Evolutionary conservation across 139 green algal genomes (phyloP), one percentile per base, ranked within the genome.

Genomic region (Chlorella sp.): DNA sequence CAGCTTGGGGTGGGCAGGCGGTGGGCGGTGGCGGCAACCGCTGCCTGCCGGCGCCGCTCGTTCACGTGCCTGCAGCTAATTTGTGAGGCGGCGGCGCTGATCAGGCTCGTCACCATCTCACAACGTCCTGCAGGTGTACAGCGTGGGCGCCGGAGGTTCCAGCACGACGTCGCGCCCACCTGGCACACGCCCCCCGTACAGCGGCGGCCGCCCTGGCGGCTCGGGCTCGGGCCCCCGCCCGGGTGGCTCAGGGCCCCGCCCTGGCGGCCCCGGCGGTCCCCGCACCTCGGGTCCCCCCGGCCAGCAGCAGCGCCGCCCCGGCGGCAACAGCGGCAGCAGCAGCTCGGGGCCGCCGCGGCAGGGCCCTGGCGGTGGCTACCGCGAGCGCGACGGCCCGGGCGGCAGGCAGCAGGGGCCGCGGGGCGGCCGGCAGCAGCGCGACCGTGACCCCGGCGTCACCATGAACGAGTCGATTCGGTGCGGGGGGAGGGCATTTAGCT

Each of bases 391-490:
- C 65, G 65, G n/a, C 11, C 16, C 23, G 26, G 9, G 65, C 12
- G 65, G 65, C 30, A 1, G 30, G 30, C 65, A 72, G 65, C 65
- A 60, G 9, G 44, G 44, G 44, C 44, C 44, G 44, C 16, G 15
- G 26, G 4, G 65, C 30, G 65, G 65, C 30, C 28, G 30, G 30
- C 30, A 47, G 30, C 65, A 18, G 51, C 51, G 51, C 51, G 51
- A 32, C 1, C 16, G 65, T 3, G 65, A 72, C 65, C 4, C 17
- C 23, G 38, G 23, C 7, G 17, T 87, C 13, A 36, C 78, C 36
- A 85, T 90, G 71, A 90, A 90, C 57, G 82, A 90, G 7, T 34
- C 75, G 20, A 87, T 90, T 30, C 68, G 70, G 70, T 76, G 70
- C 51, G 51, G 12, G 13, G 13, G 51, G 7, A 2, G 11, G 51